Conservation (phyloP, 2,329 filamentous ascomycete genomes). For the Macrophomina tecta region DNA sequence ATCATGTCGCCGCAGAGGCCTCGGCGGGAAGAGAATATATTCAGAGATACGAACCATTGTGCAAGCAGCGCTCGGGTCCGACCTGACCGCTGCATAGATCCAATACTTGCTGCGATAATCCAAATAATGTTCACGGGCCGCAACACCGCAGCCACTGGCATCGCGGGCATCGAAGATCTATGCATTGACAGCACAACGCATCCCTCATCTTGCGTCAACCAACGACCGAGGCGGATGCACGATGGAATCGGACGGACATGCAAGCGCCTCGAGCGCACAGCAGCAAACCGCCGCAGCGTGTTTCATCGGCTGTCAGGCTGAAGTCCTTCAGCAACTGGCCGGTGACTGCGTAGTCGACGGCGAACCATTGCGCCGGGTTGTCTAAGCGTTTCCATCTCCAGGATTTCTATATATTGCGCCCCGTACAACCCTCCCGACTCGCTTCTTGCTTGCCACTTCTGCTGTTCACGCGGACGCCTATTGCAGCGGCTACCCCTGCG, state of each 20-base stretch:
- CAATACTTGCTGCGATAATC: constrained; percentile 18
- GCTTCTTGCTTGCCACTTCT: constrained; percentile 16
- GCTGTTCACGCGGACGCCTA: constrained; percentile 23
- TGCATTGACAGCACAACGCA: constrained; percentile 20
- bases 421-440: constrained; percentile 20
- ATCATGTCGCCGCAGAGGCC: constrained; percentile 8
- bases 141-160: constrained; percentile 1
- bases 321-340: background rate
- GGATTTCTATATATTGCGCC: constrained; percentile 23
- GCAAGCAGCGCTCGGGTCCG: background rate
- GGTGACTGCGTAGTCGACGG: background rate
- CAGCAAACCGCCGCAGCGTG: constrained; percentile 19
- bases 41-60: background rate
- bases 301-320: constrained; percentile 26
- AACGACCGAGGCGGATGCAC: constrained; percentile 19
- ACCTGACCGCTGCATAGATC: constrained; percentile 12
- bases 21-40: constrained; percentile 5
- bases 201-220: constrained; percentile 25
- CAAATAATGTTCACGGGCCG: constrained; percentile 3
- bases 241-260: constrained; percentile 25
- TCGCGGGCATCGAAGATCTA: background rate
- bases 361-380: constrained; percentile 10
- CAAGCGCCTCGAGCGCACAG: constrained; percentile 18
- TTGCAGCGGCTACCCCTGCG: constrained; percentile 18
- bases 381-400: constrained; percentile 7